These are phyloP conservation scores for Puya raimondii DNA, from an alignment of 176 grass and related monocot species.

Conservation along the genomic window DNA sequence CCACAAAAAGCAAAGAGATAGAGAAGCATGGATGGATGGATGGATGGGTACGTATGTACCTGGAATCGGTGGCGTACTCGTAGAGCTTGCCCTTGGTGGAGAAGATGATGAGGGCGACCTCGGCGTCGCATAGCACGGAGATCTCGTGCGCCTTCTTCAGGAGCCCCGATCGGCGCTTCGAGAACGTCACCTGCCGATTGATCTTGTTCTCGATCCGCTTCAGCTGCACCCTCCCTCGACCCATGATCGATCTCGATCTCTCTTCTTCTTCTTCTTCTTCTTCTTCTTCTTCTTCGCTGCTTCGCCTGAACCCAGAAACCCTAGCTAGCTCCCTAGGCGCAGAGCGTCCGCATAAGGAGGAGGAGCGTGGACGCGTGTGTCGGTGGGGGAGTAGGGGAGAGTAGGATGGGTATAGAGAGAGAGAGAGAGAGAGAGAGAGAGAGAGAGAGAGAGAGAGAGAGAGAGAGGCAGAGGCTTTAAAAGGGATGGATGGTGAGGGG, in stretches of 20 bases:
- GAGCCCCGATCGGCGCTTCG: slow-evolving; percentile 21
- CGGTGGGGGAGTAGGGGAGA: too few relatives aligned
- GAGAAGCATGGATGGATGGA: too few relatives aligned
- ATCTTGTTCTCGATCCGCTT: slow-evolving; percentile 27
- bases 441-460: not conserved
- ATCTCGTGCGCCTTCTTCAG: slow-evolving; percentile 28
- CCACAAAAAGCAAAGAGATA: not conserved
- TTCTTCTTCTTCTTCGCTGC: not conserved
- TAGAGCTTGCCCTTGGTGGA: slow-evolving; percentile 24
- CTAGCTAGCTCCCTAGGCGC: too few relatives aligned
- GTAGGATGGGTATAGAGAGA: too few relatives aligned
- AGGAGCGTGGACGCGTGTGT: too few relatives aligned
- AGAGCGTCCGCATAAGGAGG: too few relatives aligned
- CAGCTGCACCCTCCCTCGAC: slow-evolving; percentile 21
- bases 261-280: too few relatives aligned
- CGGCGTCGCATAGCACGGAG: slow-evolving; percentile 22
- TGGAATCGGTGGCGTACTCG: slow-evolving; percentile 22
- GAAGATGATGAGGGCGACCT: slow-evolving; percentile 17
- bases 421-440: not conserved
- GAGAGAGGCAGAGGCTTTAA: too few relatives aligned
- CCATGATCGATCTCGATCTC: not conserved
- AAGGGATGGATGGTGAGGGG: too few relatives aligned
- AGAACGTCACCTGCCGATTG: slow-evolving; percentile 23
- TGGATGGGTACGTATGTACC: not conserved
- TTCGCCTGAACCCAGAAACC: too few relatives aligned